Base-by-base conservation (phyloP, 148 eudicot species). In the Cornus kousa region DNA sequence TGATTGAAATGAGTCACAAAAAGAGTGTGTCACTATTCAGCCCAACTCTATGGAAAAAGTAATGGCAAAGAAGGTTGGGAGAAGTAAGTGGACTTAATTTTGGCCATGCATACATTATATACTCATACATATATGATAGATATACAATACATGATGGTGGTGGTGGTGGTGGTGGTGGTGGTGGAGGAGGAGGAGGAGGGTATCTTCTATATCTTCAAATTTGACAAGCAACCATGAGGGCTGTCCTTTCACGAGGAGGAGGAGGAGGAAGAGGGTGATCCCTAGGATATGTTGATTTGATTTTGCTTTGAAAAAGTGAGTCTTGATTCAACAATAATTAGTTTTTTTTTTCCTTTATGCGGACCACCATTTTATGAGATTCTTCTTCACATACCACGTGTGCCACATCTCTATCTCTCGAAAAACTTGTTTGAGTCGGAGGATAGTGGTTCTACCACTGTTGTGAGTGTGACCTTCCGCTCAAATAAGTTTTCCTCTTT, bases 1-100 rank as follows among this genome's bases (percentile, higher is more conserved):
- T 74, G 77, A 81, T 71, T 43, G 70, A 68, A 69, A 74, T 62
- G 57, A 80, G 19, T 57, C 81, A 77, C 68, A 19, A 50, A 57
- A 39, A 48, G 76, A 72, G 55, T 35, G 68, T 71, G 59, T 53
- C 16, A 53, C 17, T 2, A 53, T 11, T 11, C 59, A 53, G 19
- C 17, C 17, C 59, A 53, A 53, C 59, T 53, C 59, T 16, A 9
- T 0, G 48, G 8, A 53, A 53, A 53, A 53, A 53, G 59, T 12
- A 53, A 53, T 13, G 59, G 59, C 59, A 53, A 53, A 53, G 59
- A 53, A 53, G 59, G 59, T 53, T 53, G 13, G 59, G 59, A 7
- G 16, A 53, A 53, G 59, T 11, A 53, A 53, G 59, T 53, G 59
- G 59, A 53, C 17, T 12, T 53, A 16, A 53, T 53, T 53, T 53